Conservation (phyloP, 148 eudicot species). For the Fagopyrum tataricum region DNA sequence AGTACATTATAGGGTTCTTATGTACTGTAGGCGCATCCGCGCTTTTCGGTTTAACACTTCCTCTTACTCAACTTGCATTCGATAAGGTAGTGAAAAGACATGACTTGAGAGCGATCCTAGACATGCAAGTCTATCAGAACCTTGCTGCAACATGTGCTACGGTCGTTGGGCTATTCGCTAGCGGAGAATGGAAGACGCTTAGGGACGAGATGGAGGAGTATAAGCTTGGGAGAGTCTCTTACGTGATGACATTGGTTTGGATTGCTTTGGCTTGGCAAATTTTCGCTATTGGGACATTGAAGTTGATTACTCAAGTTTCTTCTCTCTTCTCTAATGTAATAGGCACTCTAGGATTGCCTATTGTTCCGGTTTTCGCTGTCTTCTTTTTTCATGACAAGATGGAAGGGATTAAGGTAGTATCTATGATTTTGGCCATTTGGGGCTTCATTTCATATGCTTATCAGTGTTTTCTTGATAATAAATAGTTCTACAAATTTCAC, state of each 20-base stretch:
- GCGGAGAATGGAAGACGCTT: slow-evolving; percentile 40
- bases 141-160: slow-evolving; percentile 25
- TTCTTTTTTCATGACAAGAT: slow-evolving; percentile 42
- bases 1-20: slow-evolving; percentile 30
- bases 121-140: slow-evolving; percentile 29
- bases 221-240: slow-evolving; percentile 28
- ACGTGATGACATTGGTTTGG: slow-evolving; percentile 36
- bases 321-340: slow-evolving; percentile 45
- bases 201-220: slow-evolving; percentile 27
- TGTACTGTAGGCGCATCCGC: slow-evolving; percentile 48
- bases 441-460: slow-evolving; percentile 45
- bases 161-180: slow-evolving; percentile 36
- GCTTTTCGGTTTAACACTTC: slow-evolving; percentile 26
- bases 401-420: slow-evolving; percentile 37
- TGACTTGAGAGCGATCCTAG: slow-evolving; percentile 19
- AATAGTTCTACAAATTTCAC: too few species aligned
- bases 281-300: slow-evolving; percentile 24
- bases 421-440: slow-evolving; percentile 40
- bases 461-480: slow-evolving; percentile 23
- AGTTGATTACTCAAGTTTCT: slow-evolving; percentile 38
- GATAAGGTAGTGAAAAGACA: slow-evolving; percentile 26
- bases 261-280: slow-evolving; percentile 43
- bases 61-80: slow-evolving; percentile 31
- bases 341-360: slow-evolving; percentile 37
- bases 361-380: slow-evolving; percentile 41